phyloP scores from a whole-genome alignment of 2,329 filamentous ascomycete genomes.

The Didymella pinodella region DNA sequence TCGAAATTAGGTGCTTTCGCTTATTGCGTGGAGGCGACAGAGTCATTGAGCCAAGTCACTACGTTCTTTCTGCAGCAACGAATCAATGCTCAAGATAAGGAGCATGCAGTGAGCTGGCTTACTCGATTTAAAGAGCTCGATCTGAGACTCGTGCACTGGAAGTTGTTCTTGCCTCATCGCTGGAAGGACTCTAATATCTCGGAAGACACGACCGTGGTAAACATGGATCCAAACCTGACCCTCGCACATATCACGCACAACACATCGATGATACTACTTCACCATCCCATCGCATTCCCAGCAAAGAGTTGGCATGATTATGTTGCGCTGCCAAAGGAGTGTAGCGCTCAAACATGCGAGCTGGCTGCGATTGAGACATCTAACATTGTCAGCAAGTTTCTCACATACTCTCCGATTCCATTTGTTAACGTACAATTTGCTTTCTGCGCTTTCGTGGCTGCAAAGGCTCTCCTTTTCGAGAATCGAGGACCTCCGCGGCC shows the following conservation, averaged over 20 bases:
- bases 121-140: conserved; percentile 48
- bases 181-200: conserved; percentile 49
- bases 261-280: conserved; percentile 48
- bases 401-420: conserved; percentile 38
- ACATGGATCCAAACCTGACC: conserved; percentile 49
- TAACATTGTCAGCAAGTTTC: conserved; percentile 46
- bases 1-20: conserved; percentile 48
- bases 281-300: conserved; percentile 45
- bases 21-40: conserved; percentile 46
- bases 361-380: conserved; percentile 44
- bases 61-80: conserved; percentile 47
- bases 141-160: conserved; percentile 46
- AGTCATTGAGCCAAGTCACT: conserved; percentile 46
- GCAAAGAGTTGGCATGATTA: conserved; percentile 43
- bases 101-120: conserved; percentile 46
- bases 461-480: conserved; percentile 43
- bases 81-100: conserved; percentile 48
- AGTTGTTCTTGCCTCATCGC: conserved; percentile 43
- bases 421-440: conserved; percentile 49
- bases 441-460: conserved; percentile 45
- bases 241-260: conserved; percentile 48
- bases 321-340: conserved; percentile 44
- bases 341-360: conserved; percentile 46
- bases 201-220: conserved; percentile 34
- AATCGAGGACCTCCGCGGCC: conserved; percentile 30